A percentile compares a stretch with the other conserved stretches of the same genome.
phyloP scores from a whole-genome alignment of 176 grass and related monocot genomes.

The Paspalum vaginatum region DNA sequence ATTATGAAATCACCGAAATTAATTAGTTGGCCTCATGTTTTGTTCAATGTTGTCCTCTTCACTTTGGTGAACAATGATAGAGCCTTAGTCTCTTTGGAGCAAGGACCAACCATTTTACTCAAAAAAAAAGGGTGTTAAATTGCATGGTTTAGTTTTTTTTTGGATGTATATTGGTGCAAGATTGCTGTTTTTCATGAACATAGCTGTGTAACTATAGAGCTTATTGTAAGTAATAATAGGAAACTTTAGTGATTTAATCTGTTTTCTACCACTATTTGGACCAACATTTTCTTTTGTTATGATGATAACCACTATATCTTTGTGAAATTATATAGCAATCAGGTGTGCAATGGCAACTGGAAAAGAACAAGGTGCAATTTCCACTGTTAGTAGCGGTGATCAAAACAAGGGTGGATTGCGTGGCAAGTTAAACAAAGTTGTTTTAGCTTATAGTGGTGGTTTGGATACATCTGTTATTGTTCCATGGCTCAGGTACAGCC shows the following conservation, averaged over 20 bases:
- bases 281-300: not conserved
- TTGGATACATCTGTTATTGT: constrained; percentile 98
- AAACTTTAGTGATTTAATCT: not conserved
- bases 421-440: constrained; percentile 92
- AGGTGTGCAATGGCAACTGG: constrained; percentile 52
- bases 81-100: no score
- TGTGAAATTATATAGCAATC: constrained; percentile 52
- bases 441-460: constrained; percentile 97
- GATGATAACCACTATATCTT: not conserved
- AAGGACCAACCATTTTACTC: not conserved
- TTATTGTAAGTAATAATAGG: not conserved
- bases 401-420: constrained; percentile 50
- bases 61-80: not conserved
- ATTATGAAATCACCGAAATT: no score
- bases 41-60: not conserved
- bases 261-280: not conserved
- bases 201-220: not conserved
- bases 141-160: not conserved
- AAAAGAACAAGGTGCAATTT: constrained; percentile 42
- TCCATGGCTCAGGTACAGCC: constrained; percentile 83
- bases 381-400: constrained; percentile 27
- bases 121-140: not conserved
- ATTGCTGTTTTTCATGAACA: not conserved
- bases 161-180: not conserved
- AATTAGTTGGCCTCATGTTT: not conserved